Evolutionary conservation across 805 yeast genomes (phyloP).

Genomic region (Spathaspora girioi): DNA sequence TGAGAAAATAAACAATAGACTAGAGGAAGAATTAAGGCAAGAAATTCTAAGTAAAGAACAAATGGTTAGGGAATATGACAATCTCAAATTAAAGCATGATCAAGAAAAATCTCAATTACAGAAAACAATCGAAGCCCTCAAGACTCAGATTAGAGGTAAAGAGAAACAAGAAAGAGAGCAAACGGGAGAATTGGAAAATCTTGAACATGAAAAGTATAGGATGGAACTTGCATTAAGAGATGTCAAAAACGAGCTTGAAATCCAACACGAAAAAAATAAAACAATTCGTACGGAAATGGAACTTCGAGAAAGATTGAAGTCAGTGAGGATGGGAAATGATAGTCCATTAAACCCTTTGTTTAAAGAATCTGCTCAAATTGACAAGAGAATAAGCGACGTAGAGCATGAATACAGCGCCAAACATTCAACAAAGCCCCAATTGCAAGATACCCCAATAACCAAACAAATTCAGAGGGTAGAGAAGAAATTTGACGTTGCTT

Average conservation of each 20-base stretch:
- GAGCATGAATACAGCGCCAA: not conserved
- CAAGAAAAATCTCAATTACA: constrained; percentile 5
- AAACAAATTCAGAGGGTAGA: constrained; percentile 4
- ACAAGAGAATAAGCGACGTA: not conserved
- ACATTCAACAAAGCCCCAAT: not conserved
- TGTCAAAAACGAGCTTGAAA: constrained; percentile 8
- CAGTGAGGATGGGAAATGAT: constrained; percentile 1
- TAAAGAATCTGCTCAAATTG: constrained; percentile 5
- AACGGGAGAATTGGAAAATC: constrained; percentile 1
- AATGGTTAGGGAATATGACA: not conserved
- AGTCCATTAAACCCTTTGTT: constrained; percentile 1
- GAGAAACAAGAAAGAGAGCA: constrained; percentile 4
- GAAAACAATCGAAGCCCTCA: constrained; percentile 1
- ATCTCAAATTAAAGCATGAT: not conserved
- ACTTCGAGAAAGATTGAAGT: constrained; percentile 6
- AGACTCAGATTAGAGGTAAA: not conserved
- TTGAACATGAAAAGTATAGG: constrained; percentile 6
- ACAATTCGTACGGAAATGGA: constrained; percentile 5
- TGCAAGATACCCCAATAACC: not conserved
- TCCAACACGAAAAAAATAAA: constrained; percentile 2
- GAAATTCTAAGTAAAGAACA: not conserved
- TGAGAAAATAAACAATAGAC: too few relatives aligned
- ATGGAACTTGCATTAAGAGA: constrained; percentile 5
- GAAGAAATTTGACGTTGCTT: constrained; percentile 1
- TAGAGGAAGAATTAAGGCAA: not conserved